A percentile compares a stretch with the other conserved stretches of the same genome.
phyloP scores from a whole-genome alignment of 2,329 filamentous ascomycete species.

The Alternaria ethzedia region DNA sequence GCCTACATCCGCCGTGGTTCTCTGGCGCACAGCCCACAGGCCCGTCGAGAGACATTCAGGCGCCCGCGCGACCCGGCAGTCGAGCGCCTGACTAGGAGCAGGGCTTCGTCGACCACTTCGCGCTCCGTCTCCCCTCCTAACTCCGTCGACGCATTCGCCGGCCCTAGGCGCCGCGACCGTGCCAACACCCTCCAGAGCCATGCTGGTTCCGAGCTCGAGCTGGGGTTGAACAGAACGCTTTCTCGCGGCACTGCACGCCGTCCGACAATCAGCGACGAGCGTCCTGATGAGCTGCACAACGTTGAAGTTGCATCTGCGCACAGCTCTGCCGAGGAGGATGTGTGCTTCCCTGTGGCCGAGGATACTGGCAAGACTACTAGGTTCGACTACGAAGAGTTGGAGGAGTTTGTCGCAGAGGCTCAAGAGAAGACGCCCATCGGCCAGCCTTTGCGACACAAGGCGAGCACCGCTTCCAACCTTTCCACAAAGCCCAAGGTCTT shows the following conservation, averaged over 20 bases:
- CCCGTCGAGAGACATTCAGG: slow-evolving; percentile 53
- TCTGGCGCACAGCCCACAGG: slow-evolving; percentile 44
- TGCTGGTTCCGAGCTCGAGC: slow-evolving; percentile 58
- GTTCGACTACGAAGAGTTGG: slow-evolving; percentile 89
- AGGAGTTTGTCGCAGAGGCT: slow-evolving; percentile 79
- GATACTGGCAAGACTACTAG: slow-evolving; percentile 81
- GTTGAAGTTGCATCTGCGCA: slow-evolving; percentile 66
- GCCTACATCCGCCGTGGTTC: slow-evolving; percentile 60
- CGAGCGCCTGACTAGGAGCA: slow-evolving; percentile 49
- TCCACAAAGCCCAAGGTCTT: slow-evolving; percentile 64
- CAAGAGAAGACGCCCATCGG: slow-evolving; percentile 56
- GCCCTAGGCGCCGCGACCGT: slow-evolving; percentile 83
- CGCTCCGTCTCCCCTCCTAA: slow-evolving; percentile 88
- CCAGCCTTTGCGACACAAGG: slow-evolving; percentile 49
- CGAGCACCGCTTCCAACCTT: slow-evolving; percentile 48
- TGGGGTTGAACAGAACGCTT: slow-evolving; percentile 71
- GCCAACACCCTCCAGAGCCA: slow-evolving; percentile 69
- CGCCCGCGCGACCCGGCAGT: slow-evolving; percentile 46
- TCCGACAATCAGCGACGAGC: slow-evolving; percentile 65
- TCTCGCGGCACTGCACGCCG: slow-evolving; percentile 71
- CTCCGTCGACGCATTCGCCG: slow-evolving; percentile 96
- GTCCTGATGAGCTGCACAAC: slow-evolving; percentile 65
- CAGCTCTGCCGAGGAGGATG: slow-evolving; percentile 81
- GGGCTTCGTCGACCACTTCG: slow-evolving; percentile 60
- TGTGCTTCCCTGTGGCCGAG: slow-evolving; percentile 80